Base-by-base conservation (phyloP, 768 basidiomycete species). In the Tephrocybe sp. region DNA sequence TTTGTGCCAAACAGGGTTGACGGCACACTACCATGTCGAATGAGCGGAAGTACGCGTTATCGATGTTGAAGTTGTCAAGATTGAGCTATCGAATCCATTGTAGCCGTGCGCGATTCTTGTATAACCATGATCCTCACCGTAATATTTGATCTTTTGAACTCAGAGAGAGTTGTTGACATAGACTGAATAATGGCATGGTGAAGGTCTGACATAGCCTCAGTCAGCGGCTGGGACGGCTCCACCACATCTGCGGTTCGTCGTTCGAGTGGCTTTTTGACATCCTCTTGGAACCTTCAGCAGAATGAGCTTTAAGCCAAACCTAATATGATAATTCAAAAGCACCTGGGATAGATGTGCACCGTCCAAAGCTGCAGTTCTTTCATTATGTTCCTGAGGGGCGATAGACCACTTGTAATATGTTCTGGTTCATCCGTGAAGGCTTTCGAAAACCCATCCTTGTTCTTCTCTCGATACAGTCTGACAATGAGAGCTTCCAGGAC, bases 341-440 rank as follows among this genome's bases (percentile, higher is more conserved):
- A 91, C 92, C 95, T 78, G 16, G 97, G 97, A 69, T 90, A 97
- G 12, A 99, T 86, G 60, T 91, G 84, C 5, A 94, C 92, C n/a
- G 76, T 83, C 18, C 90, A 80, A 39, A 98, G 71, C 56, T 94
- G 91, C 6, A 98, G 77, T 63, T 95, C 92, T 53, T 93, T 92
- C 80, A 99, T 84, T 54, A 95, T 88, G 45, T 86, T 93, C 59
- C 85, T 88, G 18, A 99, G 72, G 1, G 97, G 97, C 1, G 91
- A 92, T 64, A 98, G 68, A 1, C 94, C 95, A 54, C 83, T 91
- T 0, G 88, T 94, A 53, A 99, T 97, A 54, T 88, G 83, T 64
- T 98, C 97, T 3, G 95, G 94, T 59, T 97, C 89, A 65, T 98
- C 97, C 2, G 93, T 91, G 62, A 99, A 97, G 0, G 93, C 97